Percentiles rank a stretch among this genome's conserved stretches.
Evolutionary conservation across 768 basidiomycete genomes (phyloP).

Genomic region (Serendipita sp.): DNA sequence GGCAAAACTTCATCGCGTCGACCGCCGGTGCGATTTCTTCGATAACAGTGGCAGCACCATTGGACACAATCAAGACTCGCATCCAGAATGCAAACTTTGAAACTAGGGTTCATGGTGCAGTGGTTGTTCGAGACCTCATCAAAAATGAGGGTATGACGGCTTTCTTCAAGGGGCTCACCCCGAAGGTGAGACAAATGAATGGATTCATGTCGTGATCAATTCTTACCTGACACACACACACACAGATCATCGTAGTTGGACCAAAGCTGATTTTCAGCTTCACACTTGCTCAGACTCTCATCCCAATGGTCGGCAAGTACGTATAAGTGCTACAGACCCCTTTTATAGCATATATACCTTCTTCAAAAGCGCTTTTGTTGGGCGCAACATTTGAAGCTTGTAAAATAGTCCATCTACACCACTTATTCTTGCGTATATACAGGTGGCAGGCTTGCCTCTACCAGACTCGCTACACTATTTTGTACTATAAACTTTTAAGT

Average conservation of each 20-base stretch:
- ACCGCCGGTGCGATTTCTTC: conserved; percentile 88
- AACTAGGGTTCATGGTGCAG: conserved; percentile 58
- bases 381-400: no score
- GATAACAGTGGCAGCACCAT: conserved; percentile 88
- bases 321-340: conserved; percentile 27
- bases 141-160: conserved; percentile 69
- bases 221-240: no score
- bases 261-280: conserved; percentile 98
- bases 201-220: no score
- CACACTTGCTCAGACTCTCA: conserved; percentile 89
- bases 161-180: conserved; percentile 94
- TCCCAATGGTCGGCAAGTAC: conserved; percentile 80
- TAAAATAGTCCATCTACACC: no score
- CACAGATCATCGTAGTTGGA: conserved; percentile 81
- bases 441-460: no score
- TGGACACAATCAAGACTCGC: conserved; percentile 91
- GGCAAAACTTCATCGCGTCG: conserved; percentile 92
- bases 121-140: conserved; percentile 71
- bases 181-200: conserved; percentile 45
- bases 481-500: no score
- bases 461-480: no score
- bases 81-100: conserved; percentile 99
- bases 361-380: no score
- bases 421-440: no score
- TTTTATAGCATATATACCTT: neutral